Conservation (phyloP, 2,329 filamentous ascomycete species). For the Pseudocercospora fijiensis region DNA sequence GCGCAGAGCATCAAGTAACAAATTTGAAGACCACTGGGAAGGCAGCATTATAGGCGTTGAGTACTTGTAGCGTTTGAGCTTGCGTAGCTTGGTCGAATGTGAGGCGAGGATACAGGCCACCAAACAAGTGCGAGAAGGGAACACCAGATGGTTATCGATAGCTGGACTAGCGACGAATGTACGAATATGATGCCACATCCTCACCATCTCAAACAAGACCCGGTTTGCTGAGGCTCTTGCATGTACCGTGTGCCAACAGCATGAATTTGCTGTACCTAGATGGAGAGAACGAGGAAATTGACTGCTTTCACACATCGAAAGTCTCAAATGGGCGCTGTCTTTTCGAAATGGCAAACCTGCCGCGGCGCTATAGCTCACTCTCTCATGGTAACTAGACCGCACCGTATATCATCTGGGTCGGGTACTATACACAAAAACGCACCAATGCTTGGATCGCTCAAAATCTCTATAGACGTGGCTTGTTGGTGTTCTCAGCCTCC, state of each 20-base stretch:
- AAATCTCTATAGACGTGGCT: slow-evolving; percentile 13
- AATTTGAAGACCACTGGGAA: neutral
- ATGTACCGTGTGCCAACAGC: too few species aligned
- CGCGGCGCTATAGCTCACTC: neutral
- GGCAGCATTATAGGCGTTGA: neutral
- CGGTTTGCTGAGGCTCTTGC: too few species aligned
- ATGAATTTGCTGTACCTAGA: neutral
- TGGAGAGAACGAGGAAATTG: neutral
- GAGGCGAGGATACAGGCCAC: neutral
- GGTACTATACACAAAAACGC: slow-evolving; percentile 6
- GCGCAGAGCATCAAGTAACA: neutral
- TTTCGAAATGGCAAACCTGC: neutral
- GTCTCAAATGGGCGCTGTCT: neutral
- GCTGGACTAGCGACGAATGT: neutral
- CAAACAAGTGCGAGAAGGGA: neutral
- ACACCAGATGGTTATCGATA: neutral
- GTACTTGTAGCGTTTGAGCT: neutral
- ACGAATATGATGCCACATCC: neutral
- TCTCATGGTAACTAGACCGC: neutral
- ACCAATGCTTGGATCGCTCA: neutral
- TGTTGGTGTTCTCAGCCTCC: slow-evolving; percentile 57
- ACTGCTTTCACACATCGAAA: neutral
- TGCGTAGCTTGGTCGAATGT: neutral
- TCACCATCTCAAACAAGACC: neutral
- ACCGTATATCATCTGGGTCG: slow-evolving; percentile 1